Base-by-base conservation (phyloP, 768 basidiomycete species). In the Boletus subparvulus region DNA sequence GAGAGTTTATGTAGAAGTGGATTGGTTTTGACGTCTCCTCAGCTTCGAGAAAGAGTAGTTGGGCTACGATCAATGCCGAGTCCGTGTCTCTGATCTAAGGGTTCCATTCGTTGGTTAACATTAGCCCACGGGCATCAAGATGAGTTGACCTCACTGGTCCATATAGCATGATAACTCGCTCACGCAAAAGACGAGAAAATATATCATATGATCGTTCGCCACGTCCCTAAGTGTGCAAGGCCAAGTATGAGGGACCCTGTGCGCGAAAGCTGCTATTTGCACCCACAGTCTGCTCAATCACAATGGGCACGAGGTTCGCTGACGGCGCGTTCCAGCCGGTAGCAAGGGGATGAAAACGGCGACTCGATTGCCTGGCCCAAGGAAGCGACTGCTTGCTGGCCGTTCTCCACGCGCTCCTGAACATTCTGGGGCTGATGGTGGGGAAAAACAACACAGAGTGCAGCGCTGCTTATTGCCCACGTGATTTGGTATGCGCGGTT, bases 1-100 rank as follows among this genome's bases (percentile, higher is more conserved):
- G 96, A 8, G 92, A 94, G 74, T 98, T 98, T 63, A 98, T 96
- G 73, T 98, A 98, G 12, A 98, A 75, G 65, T 96, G 94, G 53
- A 98, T 97, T 4, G 96, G 96, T 69, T 93, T 92, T 10, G 87
- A 85, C 0, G 94, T 85, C 61, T 98, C 94, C 72, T 96, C 95
- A 1, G 96, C 95, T 77, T 98, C 96, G 56, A 98, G 80, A 73
- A 96, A 98, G 41, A 98, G 84, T 9, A 98, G 78, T 67, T 98
- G 95, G 1, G 95, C 92, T 8, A 97, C 93, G 35, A 87, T 81
- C 55, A 97, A 78, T 5, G 94, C 89, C 1, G 95, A 90, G 64
- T 92, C 87, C n/a, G 83, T 81, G 73, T 97, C 95, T 61, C 85
- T 83, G 69, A 98, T 93, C 94, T 97, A 60, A 39, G 46, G 37